Evolutionary conservation across 345 rosid species (phyloP).

Genomic region (Melaleuca quinquenervia): DNA sequence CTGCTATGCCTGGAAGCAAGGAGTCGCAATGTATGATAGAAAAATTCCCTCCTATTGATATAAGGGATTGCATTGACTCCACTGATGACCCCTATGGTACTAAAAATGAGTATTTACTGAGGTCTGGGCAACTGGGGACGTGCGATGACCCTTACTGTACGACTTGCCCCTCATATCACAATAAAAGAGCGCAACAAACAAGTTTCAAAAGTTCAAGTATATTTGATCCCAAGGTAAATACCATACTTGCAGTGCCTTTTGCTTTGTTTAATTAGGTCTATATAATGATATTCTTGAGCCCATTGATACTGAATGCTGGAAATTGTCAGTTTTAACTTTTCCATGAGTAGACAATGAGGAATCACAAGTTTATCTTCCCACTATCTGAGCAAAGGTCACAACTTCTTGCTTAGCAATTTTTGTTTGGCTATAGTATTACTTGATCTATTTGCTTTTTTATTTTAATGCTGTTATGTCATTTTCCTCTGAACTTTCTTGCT

Average conservation of each 20-base stretch:
- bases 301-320: not conserved
- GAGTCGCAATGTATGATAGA: slow-evolving; percentile 11
- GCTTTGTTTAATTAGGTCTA: not conserved
- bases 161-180: slow-evolving; percentile 67
- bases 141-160: slow-evolving; percentile 94
- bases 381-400: not conserved
- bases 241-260: not conserved
- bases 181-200: slow-evolving; percentile 24
- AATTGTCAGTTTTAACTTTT: not conserved
- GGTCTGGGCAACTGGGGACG: slow-evolving; percentile 81
- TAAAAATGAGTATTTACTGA: slow-evolving; percentile 58
- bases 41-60: slow-evolving; percentile 23
- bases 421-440: not conserved
- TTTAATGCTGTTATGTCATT: too few species aligned
- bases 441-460: not conserved
- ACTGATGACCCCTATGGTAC: slow-evolving; percentile 19
- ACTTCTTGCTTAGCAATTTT: not conserved
- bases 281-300: not conserved
- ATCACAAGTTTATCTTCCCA: not conserved
- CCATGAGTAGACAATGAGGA: not conserved
- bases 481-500: too few species aligned
- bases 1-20: slow-evolving; percentile 5
- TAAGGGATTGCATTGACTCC: slow-evolving; percentile 26
- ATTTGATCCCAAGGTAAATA: slow-evolving; percentile 25
- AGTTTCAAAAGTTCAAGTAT: slow-evolving; percentile 27